A percentile compares a stretch with the other conserved stretches of the same genome.
Conservation (phyloP, 805 yeast genomes). For the Yamadazyma paraphyllophila region DNA sequence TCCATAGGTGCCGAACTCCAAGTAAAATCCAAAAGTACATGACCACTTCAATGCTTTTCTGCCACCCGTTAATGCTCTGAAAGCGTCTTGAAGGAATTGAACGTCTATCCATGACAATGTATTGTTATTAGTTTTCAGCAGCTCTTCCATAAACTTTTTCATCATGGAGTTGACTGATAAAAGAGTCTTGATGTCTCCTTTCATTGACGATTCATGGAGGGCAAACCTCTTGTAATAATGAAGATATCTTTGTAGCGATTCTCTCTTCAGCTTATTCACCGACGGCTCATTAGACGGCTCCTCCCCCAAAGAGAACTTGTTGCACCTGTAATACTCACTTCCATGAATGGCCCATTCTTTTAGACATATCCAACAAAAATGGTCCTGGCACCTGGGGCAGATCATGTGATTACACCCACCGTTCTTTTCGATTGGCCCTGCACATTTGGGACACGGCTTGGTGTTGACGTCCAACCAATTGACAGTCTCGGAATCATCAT, state of each 20-base stretch:
- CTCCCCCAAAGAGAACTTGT: slow-evolving; percentile 45
- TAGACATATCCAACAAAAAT: slow-evolving; percentile 93
- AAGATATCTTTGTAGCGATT: slow-evolving; percentile 61
- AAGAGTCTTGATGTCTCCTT: slow-evolving; percentile 64
- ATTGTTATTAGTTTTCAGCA: slow-evolving; percentile 21
- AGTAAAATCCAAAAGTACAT: slow-evolving; percentile 73
- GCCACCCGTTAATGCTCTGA: slow-evolving; percentile 60
- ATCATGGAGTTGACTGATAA: slow-evolving; percentile 63
- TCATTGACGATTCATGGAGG: slow-evolving; percentile 73
- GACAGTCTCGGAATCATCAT: slow-evolving; percentile 83
- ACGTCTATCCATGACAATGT: slow-evolving; percentile 78
- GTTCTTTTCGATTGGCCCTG: slow-evolving; percentile 77
- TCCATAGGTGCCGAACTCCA: slow-evolving; percentile 52
- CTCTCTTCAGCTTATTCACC: slow-evolving; percentile 42
- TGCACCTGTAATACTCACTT: slow-evolving; percentile 64
- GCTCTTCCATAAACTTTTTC: slow-evolving; percentile 56
- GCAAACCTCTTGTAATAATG: slow-evolving; percentile 73
- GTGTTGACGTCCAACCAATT: slow-evolving; percentile 87
- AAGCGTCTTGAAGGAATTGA: slow-evolving; percentile 75
- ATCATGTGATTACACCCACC: slow-evolving; percentile 98
- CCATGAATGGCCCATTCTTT: slow-evolving; percentile 75
- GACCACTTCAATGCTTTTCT: slow-evolving; percentile 87
- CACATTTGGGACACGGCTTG: slow-evolving; percentile 82
- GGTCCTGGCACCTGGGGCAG: slow-evolving; percentile 70
- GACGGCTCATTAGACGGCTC: slow-evolving; percentile 31